phyloP scores from a whole-genome alignment of 371 early-diverging fungal genomes.

The Haplosporangium sp. region DNA sequence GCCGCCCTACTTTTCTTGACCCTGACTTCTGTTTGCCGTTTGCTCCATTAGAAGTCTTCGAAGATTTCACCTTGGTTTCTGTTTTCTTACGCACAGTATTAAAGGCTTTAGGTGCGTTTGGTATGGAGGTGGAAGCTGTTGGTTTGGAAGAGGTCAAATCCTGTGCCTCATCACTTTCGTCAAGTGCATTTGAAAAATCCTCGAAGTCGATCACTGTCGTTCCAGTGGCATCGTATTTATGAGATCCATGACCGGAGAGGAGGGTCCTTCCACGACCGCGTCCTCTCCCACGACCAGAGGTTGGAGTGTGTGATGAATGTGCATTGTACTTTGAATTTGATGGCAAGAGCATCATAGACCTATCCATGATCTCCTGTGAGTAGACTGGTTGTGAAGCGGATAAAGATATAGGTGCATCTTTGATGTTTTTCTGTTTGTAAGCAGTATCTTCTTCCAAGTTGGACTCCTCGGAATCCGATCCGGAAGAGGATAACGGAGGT shows the following conservation, averaged over 20 bases:
- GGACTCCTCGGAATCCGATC: conserved; percentile 23
- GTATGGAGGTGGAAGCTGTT: neutral
- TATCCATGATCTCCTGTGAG: conserved; percentile 42
- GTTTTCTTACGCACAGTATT: conserved; percentile 16
- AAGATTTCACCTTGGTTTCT: conserved; percentile 8
- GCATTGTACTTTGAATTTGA: conserved; percentile 12
- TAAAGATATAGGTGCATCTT: conserved; percentile 44
- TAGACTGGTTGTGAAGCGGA: conserved; percentile 47
- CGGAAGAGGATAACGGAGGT: conserved; percentile 13
- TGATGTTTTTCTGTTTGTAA: conserved; percentile 6
- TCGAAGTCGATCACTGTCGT: conserved; percentile 46
- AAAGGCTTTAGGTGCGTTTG: neutral
- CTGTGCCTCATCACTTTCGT: neutral
- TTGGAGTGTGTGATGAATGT: neutral
- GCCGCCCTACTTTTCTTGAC: conserved; percentile 44
- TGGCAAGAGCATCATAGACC: conserved; percentile 27
- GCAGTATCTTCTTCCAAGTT: neutral
- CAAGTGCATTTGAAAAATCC: conserved; percentile 7
- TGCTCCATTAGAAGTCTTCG: conserved; percentile 23
- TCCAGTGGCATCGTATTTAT: conserved; percentile 23
- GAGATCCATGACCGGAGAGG: conserved; percentile 31
- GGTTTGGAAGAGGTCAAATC: neutral
- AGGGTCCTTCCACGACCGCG: conserved; percentile 33
- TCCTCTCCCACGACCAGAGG: conserved; percentile 33
- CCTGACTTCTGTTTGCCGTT: conserved; percentile 26